phyloP scores from a whole-genome alignment of 257 asterid species.

The Nicotiana knightiana region DNA sequence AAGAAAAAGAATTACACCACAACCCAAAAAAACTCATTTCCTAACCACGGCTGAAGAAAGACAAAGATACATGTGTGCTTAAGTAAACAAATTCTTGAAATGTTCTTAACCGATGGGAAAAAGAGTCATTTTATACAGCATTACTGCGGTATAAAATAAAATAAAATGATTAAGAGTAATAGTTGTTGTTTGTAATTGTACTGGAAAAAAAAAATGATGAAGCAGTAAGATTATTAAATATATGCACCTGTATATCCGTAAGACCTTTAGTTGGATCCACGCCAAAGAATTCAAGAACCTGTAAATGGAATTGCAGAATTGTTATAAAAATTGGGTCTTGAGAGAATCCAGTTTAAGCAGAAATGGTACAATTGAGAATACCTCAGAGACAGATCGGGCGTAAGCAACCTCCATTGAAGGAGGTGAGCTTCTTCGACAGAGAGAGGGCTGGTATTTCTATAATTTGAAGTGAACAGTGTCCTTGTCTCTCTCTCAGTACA shows the following conservation, averaged over 20 bases:
- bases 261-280: constrained; percentile 85
- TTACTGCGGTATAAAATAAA: background rate
- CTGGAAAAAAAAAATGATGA: background rate
- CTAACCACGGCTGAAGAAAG: background rate
- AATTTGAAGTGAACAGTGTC: background rate
- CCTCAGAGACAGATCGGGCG: constrained; percentile 86
- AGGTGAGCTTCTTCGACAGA: background rate
- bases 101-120: background rate
- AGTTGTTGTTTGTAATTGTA: background rate
- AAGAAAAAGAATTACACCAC: background rate
- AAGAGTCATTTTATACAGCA: background rate
- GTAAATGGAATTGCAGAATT: constrained; percentile 10
- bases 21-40: background rate
- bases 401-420: constrained; percentile 76
- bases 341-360: background rate
- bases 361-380: constrained; percentile 5
- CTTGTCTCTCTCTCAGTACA: background rate
- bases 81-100: background rate
- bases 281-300: constrained; percentile 75
- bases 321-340: background rate
- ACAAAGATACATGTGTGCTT: background rate
- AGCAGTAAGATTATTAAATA: background rate
- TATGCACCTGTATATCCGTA: constrained; percentile 59
- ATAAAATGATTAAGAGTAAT: no score
- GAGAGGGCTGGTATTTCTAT: background rate